Evolutionary conservation across 306 rosid species (phyloP), one percentile per base, ranked within the genome.

Genomic region (Cucurbita moschata): DNA sequence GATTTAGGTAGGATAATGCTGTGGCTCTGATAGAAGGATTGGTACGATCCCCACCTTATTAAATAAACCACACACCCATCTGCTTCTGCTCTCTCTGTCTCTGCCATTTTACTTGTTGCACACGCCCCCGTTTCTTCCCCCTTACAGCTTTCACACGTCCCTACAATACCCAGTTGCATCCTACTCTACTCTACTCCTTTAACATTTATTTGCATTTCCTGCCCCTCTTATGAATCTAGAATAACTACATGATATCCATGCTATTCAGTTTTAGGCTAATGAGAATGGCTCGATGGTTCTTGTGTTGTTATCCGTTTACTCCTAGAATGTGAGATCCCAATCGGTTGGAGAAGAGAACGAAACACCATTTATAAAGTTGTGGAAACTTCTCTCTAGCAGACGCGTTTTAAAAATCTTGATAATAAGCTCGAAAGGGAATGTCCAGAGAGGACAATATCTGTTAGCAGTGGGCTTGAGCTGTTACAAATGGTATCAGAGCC

Each of bases 71-170:
- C 35, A 8, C 52, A 42, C 10, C 18, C 69, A 26, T 57, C 60
- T 59, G 57, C 13, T n/a, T 57, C 39, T 58, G 11, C 62, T 38
- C 35, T 26, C 39, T 21, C 6, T 16, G 35, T 52, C 18, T 26
- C 79, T 62, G 67, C 75, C 23, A 63, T 75, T 57, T 82, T 75
- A 75, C 85, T 78, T 82, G 67, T 75, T 71, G 42, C 51, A 76
- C 82, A 82, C 78, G 75, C 66, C 75, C 76, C 76, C 76, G 46
- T 52, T 3, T 51, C 54, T 50, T 50, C 57, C 76, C 59, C 1
- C 35, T 30, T 14, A 42, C 12, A 62, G 42, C 58, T 23, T 74
- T 50, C 60, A 49, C 74, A 69, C 23, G 58, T 30, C 74, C 71
- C 74, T 49, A 68, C 39, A 43, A 12, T 18, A 6, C 73, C 6